These are phyloP conservation scores for Coemansia sp. DNA, from an alignment of 192 early-diverging fungal genomes.

Conservation along the genomic window DNA sequence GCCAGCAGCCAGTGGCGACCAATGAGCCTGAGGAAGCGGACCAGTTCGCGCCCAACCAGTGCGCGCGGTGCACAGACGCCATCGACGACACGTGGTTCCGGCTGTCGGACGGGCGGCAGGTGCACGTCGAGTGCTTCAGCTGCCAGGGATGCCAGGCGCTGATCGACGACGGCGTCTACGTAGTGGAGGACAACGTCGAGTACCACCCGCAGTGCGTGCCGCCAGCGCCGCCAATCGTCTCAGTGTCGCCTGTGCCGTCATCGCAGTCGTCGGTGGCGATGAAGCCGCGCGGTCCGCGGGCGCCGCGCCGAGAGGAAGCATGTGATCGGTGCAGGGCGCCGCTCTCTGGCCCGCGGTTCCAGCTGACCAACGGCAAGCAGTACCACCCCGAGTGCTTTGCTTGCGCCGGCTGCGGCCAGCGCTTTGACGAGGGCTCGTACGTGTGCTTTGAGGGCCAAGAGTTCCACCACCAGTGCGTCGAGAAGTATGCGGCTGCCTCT, in stretches of 20 bases:
- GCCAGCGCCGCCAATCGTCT: conserved; percentile 51
- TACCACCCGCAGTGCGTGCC: conserved; percentile 55
- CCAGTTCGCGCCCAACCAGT: conserved; percentile 35
- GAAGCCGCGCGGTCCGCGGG: conserved; percentile 33
- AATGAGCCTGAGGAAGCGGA: not conserved
- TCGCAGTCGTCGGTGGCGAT: conserved; percentile 6
- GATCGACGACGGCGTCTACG: conserved; percentile 57
- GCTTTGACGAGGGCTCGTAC: conserved; percentile 58
- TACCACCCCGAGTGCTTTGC: conserved; percentile 58
- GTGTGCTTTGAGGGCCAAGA: conserved; percentile 57
- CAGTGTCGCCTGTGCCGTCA: conserved; percentile 43
- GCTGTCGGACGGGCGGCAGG: conserved; percentile 55
- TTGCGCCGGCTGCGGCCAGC: conserved; percentile 50
- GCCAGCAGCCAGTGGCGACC: not conserved
- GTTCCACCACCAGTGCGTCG: conserved; percentile 57
- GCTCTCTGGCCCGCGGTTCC: conserved; percentile 54
- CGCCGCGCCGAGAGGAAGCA: conserved; percentile 29
- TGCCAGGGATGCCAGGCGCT: conserved; percentile 50
- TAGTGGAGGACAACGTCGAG: conserved; percentile 41
- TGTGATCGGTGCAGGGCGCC: conserved; percentile 48
- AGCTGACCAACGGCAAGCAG: conserved; percentile 56
- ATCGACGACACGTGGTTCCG: conserved; percentile 56
- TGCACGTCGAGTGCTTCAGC: conserved; percentile 56
- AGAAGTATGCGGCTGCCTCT: conserved; percentile 14
- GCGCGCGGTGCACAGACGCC: conserved; percentile 35